Percentiles rank a stretch among this genome's conserved stretches.
Conservation (phyloP, 1,139 yeast genomes). For the Sugiyamaella pinicola region DNA sequence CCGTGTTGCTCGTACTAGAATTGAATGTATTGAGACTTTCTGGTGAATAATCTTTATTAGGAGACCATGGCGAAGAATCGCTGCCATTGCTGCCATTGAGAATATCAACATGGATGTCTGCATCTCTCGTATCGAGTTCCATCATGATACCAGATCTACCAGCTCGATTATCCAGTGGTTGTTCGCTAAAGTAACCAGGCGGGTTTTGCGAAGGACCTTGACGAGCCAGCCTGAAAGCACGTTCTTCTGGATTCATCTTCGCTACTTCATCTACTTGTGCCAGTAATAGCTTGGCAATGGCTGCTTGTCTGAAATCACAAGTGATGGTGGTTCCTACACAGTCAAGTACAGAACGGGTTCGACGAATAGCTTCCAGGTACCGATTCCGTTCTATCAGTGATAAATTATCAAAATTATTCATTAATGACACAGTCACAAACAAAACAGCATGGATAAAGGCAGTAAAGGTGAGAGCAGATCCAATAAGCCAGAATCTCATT, state of each 20-base stretch:
- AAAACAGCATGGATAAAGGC: conserved; percentile 34
- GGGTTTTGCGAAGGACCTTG: background rate
- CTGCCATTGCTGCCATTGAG: conserved; percentile 14
- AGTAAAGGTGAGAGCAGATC: conserved; percentile 26
- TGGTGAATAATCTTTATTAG: conserved; percentile 25
- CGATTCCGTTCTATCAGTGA: conserved; percentile 23
- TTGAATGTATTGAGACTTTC: conserved; percentile 24
- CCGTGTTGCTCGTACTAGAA: conserved; percentile 12
- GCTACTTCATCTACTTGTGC: conserved; percentile 28
- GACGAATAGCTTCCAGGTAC: conserved; percentile 21
- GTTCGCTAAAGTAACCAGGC: conserved; percentile 3
- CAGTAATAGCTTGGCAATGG: conserved; percentile 24
- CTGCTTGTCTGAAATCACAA: conserved; percentile 23
- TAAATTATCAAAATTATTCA: conserved; percentile 29
- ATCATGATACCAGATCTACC: conserved; percentile 24
- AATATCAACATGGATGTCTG: conserved; percentile 24
- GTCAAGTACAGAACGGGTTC: conserved; percentile 23
- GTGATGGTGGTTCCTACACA: conserved; percentile 22
- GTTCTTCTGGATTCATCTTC: conserved; percentile 29
- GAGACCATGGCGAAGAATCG: conserved; percentile 18
- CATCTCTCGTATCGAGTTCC: conserved; percentile 30
- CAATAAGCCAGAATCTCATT: conserved; percentile 32
- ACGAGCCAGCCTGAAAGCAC: conserved; percentile 22
- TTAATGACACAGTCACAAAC: conserved; percentile 30
- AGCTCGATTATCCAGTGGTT: background rate